Evolutionary conservation across 163 green algal species (phyloP), one percentile per base, ranked within the genome.

Genomic region (Prototheca cutis): DNA sequence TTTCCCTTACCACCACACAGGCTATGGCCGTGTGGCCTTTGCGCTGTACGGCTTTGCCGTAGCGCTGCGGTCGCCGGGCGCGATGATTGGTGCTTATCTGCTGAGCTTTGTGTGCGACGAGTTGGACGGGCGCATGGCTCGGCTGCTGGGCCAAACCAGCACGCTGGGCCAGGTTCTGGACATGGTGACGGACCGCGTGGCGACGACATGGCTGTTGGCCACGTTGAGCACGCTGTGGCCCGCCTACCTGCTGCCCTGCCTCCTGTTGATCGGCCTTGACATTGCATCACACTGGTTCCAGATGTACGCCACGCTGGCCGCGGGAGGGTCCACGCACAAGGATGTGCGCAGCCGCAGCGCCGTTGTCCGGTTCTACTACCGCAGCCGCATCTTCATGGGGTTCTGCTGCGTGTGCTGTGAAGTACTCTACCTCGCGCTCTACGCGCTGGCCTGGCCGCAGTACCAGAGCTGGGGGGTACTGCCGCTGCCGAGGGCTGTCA

Each of bases 161-260:
- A 94, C 78, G 6, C 75, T 97, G 13, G 92, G 92, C 2, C 80
- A 80, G 8, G 85, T 97, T 25, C 74, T 98, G 3, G 92, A 98
- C 69, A 98, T 98, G 92, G 89, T 98, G 5, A 98, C 90, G 3
- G 91, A 97, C 79, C 86, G 87, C 31, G 66, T 95, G 36, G 82
- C 78, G 42, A 96, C 65, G 2, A 75, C 86, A 1, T 87, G 83
- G 13, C 79, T 98, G 62, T 78, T 98, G 31, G 72, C 83, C 23
- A 53, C 94, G 2, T 63, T 96, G 52, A 70, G 75, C 33, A 68
- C 80, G 29, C 42, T 83, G 29, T 79, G 75, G 48, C 73, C 72
- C 52, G 55, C 7, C 4, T 54, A 25, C 17, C 73, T 80, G 51
- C 48, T 88, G 19, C 6, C 49, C 36, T 85, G 83, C 52, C 66